Percentiles rank a stretch among this genome's conserved stretches.
phyloP scores from a whole-genome alignment of 352 stramenopile genomes.

The Elongisporangium senticosum region DNA sequence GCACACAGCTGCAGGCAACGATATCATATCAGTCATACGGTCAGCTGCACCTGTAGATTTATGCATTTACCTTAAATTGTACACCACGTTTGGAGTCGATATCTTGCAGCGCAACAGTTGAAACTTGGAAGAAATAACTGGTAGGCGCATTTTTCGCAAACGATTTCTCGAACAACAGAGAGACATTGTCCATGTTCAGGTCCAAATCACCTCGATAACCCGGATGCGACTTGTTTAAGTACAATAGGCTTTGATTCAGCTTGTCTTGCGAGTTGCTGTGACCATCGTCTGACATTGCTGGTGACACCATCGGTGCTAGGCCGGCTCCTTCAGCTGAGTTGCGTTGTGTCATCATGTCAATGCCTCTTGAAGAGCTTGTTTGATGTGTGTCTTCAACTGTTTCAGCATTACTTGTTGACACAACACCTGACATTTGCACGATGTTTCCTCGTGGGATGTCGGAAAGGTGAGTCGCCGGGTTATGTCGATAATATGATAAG shows the following conservation, averaged over 20 bases:
- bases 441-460: slow-evolving; percentile 60
- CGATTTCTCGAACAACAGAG: slow-evolving; percentile 77
- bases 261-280: slow-evolving; percentile 7
- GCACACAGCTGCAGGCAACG: slow-evolving; percentile 48
- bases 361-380: neutral
- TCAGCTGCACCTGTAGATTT: neutral
- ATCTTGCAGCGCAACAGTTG: slow-evolving; percentile 63
- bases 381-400: neutral
- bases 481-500: slow-evolving; percentile 79
- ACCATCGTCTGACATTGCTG: neutral
- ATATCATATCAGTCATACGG: slow-evolving; percentile 6
- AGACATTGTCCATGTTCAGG: slow-evolving; percentile 69
- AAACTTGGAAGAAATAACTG: slow-evolving; percentile 83
- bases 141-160: slow-evolving; percentile 71
- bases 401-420: neutral
- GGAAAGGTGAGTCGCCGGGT: slow-evolving; percentile 66
- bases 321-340: slow-evolving; percentile 1
- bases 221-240: slow-evolving; percentile 70
- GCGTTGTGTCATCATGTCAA: neutral
- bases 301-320: neutral
- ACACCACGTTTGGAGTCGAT: slow-evolving; percentile 79
- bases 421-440: slow-evolving; percentile 38
- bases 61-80: slow-evolving; percentile 65
- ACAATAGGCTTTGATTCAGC: slow-evolving; percentile 51
- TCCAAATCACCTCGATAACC: slow-evolving; percentile 79